A percentile compares a stretch with the other conserved stretches of the same genome.
Evolutionary conservation across 2,329 filamentous ascomycete genomes (phyloP).

Genomic region (Westerdykella sp.): DNA sequence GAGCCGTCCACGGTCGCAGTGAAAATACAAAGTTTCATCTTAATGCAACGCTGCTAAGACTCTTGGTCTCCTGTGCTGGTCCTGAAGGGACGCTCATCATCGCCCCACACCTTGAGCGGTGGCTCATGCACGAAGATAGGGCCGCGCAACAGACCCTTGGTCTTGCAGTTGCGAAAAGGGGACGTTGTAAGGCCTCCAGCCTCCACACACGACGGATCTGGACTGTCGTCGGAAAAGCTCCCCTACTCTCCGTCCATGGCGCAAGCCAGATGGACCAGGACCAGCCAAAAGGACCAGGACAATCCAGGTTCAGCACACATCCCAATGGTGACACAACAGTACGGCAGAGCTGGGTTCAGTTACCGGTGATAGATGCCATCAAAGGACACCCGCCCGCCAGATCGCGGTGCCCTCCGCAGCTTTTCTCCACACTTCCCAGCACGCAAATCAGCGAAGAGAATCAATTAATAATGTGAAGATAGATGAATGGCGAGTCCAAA

Average conservation of each 20-base stretch:
- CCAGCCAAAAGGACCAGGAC: slow-evolving; percentile 21
- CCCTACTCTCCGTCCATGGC: slow-evolving; percentile 20
- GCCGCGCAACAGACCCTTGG: neutral
- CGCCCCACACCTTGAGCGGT: slow-evolving; percentile 2
- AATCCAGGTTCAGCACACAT: slow-evolving; percentile 20
- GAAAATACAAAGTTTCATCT: slow-evolving; percentile 10
- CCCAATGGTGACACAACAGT: slow-evolving; percentile 21
- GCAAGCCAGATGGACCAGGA: slow-evolving; percentile 11
- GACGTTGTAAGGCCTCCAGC: neutral
- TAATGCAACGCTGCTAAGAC: slow-evolving; percentile 10
- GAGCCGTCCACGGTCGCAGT: too few species aligned
- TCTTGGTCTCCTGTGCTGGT: neutral
- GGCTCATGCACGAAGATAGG: neutral
- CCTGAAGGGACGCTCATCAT: slow-evolving; percentile 1
- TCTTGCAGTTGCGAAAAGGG: slow-evolving; percentile 1
- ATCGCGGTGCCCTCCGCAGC: slow-evolving; percentile 13
- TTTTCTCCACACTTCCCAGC: slow-evolving; percentile 22
- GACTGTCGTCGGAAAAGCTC: slow-evolving; percentile 13
- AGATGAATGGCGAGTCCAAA: slow-evolving; percentile 18
- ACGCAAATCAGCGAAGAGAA: slow-evolving; percentile 6
- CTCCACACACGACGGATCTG: slow-evolving; percentile 2
- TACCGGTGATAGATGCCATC: slow-evolving; percentile 13
- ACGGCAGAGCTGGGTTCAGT: slow-evolving; percentile 20
- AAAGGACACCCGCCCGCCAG: neutral
- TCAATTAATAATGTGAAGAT: slow-evolving; percentile 15